Conservation (phyloP, 805 yeast species). For the Vanderwaltozyma tropicalis region DNA sequence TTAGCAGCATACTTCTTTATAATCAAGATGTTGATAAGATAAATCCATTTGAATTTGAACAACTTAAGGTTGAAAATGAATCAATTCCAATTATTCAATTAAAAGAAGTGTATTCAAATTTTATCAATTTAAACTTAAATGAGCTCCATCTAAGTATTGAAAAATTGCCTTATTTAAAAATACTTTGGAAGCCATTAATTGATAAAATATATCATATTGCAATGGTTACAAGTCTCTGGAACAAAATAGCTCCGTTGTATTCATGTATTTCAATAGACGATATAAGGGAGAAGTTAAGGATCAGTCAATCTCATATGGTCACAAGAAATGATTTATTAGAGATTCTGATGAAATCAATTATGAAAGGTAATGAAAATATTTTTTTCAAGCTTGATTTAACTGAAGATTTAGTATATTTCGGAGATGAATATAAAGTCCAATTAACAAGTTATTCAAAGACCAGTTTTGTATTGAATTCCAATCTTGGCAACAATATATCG, state of each 20-base stretch:
- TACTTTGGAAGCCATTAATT: conserved; percentile 7
- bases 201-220: conserved; percentile 9
- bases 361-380: conserved; percentile 18
- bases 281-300: conserved; percentile 10
- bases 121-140: conserved; percentile 8
- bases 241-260: conserved; percentile 19
- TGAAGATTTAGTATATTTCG: conserved; percentile 20
- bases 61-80: conserved; percentile 13
- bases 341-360: conserved; percentile 21
- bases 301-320: conserved; percentile 3
- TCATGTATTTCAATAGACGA: conserved; percentile 22
- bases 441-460: conserved; percentile 10
- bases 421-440: conserved; percentile 16
- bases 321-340: conserved; percentile 20
- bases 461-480: conserved; percentile 1
- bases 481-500: not conserved
- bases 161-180: conserved; percentile 4
- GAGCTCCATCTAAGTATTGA: conserved; percentile 8
- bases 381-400: conserved; percentile 24
- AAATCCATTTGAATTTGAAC: conserved; percentile 25
- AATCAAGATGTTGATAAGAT: conserved; percentile 8
- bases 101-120: conserved; percentile 9
- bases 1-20: conserved; percentile 16
- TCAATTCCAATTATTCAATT: conserved; percentile 9
- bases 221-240: conserved; percentile 15